Base-by-base conservation (phyloP, 2,329 filamentous ascomycete species). In the Fusarium avenaceum region DNA sequence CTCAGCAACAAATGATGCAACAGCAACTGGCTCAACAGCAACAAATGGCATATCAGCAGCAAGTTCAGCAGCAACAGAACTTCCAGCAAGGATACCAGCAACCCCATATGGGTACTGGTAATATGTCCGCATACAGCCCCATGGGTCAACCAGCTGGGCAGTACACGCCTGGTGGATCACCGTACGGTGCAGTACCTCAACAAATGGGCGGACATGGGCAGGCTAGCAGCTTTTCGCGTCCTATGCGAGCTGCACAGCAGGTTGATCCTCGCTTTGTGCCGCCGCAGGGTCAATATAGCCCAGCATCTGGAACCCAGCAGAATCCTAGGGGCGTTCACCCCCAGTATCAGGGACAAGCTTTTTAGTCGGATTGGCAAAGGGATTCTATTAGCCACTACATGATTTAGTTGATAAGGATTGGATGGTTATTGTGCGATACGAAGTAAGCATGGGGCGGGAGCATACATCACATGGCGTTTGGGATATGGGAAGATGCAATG, bases 1-100 rank as follows among this genome's bases (percentile, higher is more conserved):
- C 76, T 19, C 74, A 72, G 43, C 72, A 71, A 28, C 68, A 72
- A 22, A 71, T 71, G 67, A 65, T 65, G 11, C 72, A 74, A 46
- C 67, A 69, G 35, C 69, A 73, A 20, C 60, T 72, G 50, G 72
- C 65, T 14, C 72, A 75, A 35, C 74, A 76, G 45, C 73, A 75
- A 11, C 78, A 81, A 53, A 74, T 78, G 53, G 70, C 76, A 4
- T 69, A 72, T 35, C 71, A 74, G 19, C 90, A 89, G 43, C 88
- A 90, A 62, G 87, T 69, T 10, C 75, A 77, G 32, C 74, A 77
- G 42, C 68, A 71, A 24, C 70, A 72, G 44, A 71, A 74, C 20
- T 73, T 71, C 47, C 70, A 70, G 43, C 70, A 73, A 35, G 46
- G 42, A 14, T 65, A 63, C 10, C 73, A 69, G 48, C 74, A 73